Base-by-base conservation (phyloP, 768 basidiomycete genomes). In the Megacollybia marginata region DNA sequence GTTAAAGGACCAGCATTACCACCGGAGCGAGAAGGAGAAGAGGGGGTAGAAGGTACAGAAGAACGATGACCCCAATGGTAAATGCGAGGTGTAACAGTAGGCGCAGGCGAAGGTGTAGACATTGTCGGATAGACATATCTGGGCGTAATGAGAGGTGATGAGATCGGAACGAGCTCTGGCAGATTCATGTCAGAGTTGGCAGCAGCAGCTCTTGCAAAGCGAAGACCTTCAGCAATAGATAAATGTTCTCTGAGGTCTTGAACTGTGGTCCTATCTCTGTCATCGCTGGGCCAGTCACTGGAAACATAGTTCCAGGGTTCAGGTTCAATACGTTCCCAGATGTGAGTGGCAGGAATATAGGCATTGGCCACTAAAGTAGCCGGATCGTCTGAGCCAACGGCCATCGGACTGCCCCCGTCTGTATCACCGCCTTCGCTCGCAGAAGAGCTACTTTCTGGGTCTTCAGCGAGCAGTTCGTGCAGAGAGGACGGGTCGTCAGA, bases 1-100 rank as follows among this genome's bases (percentile, higher is more conserved):
- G 77, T 74, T 47, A 85, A 71, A 7, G 79, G 82, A n/a, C 71
- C n/a, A n/a, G n/a, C n/a, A n/a, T n/a, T n/a, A n/a, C n/a, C 68
- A 19, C 62, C 48, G 15, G 67, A 58, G 53, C 58, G 63, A 49
- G 62, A 63, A 9, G 66, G 78, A 42, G 68, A 71, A 23, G 52
- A 47, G 36, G 62, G 66, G 51, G 59, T 59, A 48, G 60, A 57
- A 48, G 63, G 63, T 28, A 28, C 23, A 16, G 62, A 50, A 40
- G 61, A 48, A 42, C 45, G 28, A 43, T 60, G 62, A n/a, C 65
- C 53, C 82, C 82, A 83, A 1, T 73, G 66, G 59, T 82, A 82
- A 31, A 82, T 65, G 36, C 77, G 70, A 8, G 81, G 82, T 1
- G 81, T 77, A 46, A 75, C 73, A 6, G 76, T 63, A 1, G 78